Percentiles rank a stretch among this genome's conserved stretches.
These are phyloP conservation scores for Mycena belliarum DNA, from an alignment of 768 basidiomycete genomes.

Conservation along the genomic window DNA sequence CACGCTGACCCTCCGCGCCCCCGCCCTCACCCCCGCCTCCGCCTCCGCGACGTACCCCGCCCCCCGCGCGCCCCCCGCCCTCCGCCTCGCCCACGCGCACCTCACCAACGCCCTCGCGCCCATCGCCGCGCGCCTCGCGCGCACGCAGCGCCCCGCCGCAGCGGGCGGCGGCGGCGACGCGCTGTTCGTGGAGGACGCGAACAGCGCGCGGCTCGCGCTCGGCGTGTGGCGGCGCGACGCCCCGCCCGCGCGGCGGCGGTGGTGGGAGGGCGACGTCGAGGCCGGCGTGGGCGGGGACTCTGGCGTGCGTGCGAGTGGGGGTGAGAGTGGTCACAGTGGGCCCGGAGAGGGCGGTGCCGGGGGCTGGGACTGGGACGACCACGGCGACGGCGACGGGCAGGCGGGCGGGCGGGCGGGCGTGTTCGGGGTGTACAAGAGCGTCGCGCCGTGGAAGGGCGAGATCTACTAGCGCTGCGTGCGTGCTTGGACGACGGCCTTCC, in stretches of 20 bases:
- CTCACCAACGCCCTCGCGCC: constrained; percentile 17
- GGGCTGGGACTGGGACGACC: no score
- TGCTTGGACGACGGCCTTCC: no score
- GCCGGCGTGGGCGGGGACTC: no score
- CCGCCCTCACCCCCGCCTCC: background rate
- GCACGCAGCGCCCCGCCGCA: background rate
- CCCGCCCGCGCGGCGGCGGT: background rate
- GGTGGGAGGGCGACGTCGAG: no score
- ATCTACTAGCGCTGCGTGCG: constrained; percentile 12
- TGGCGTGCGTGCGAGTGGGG: no score
- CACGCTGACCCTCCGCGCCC: constrained; percentile 10
- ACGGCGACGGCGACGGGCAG: no score
- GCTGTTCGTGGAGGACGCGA: constrained; percentile 17
- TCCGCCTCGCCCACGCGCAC: constrained; percentile 13
- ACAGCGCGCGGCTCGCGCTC: constrained; percentile 20
- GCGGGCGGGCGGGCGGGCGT: constrained; percentile 9
- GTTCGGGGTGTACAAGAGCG: constrained; percentile 23
- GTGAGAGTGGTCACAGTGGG: no score
- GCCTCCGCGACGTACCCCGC: background rate
- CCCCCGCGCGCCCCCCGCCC: constrained; percentile 10
- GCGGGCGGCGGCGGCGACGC: background rate
- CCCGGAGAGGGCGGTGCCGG: no score
- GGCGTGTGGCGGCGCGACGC: constrained; percentile 16
- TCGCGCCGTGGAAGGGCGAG: constrained; percentile 16
- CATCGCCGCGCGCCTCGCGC: constrained; percentile 16